These are phyloP conservation scores for Aspergillus affinis DNA, from an alignment of 495 filamentous ascomycete genomes.

Conservation along the genomic window DNA sequence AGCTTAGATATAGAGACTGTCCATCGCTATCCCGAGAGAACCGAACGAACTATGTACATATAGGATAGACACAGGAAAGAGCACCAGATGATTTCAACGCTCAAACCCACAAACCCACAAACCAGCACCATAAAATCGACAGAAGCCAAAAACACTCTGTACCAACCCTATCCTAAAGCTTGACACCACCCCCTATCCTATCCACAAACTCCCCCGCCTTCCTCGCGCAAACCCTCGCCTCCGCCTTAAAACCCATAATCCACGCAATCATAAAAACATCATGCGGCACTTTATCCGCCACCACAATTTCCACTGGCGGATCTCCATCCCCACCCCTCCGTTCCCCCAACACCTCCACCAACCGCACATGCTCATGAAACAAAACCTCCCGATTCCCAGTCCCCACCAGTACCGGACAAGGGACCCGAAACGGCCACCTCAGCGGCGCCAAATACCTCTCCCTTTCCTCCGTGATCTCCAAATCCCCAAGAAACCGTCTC, in stretches of 20 bases:
- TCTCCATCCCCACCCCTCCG: slow-evolving; percentile 19
- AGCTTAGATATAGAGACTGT: too few species aligned
- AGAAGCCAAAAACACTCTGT: not conserved
- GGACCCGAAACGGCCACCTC: slow-evolving; percentile 34
- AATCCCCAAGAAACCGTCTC: slow-evolving; percentile 23
- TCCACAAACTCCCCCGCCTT: slow-evolving; percentile 36
- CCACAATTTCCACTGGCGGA: slow-evolving; percentile 26
- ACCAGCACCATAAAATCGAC: not conserved
- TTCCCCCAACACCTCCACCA: slow-evolving; percentile 27
- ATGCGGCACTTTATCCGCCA: slow-evolving; percentile 34
- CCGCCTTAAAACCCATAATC: slow-evolving; percentile 30
- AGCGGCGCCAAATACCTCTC: slow-evolving; percentile 35
- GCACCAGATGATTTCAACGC: not conserved
- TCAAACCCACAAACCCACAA: not conserved
- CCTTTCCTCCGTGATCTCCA: slow-evolving; percentile 15
- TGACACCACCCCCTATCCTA: not conserved
- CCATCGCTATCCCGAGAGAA: too few species aligned
- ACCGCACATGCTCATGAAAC: slow-evolving; percentile 30
- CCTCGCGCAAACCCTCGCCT: slow-evolving; percentile 26
- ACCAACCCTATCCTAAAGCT: too few species aligned
- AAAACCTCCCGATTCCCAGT: slow-evolving; percentile 42
- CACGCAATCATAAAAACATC: slow-evolving; percentile 39
- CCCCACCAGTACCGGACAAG: slow-evolving; percentile 36
- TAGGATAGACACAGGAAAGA: not conserved
- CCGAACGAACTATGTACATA: too few species aligned